Evolutionary conservation across 73 alveolate species (phyloP).

Genomic region (Paramecium sonneborni): DNA sequence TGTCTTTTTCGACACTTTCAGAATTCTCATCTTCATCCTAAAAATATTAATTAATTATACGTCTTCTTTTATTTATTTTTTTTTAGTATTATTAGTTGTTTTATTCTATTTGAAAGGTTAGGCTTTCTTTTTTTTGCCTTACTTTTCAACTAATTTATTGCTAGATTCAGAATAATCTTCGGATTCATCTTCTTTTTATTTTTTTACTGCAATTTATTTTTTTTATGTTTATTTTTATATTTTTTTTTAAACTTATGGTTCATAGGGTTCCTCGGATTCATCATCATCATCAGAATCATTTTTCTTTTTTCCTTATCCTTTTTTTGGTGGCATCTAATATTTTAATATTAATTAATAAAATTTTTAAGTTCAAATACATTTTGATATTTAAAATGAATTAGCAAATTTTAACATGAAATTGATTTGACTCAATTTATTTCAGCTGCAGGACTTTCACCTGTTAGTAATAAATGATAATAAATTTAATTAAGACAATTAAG

Average conservation of each 20-base stretch:
- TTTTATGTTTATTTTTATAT: background rate
- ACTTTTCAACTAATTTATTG: background rate
- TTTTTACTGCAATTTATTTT: background rate
- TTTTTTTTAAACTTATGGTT: background rate
- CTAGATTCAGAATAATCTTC: background rate
- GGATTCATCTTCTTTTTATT: background rate
- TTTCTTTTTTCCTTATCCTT: background rate
- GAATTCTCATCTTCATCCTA: constrained; percentile 18
- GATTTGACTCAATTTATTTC: no score
- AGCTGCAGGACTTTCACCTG: no score
- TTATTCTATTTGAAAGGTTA: background rate
- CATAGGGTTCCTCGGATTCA: background rate
- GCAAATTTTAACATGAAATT: no score
- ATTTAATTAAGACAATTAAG: no score
- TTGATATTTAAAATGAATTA: background rate
- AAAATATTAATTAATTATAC: background rate
- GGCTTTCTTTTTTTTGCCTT: background rate
- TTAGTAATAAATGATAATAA: no score
- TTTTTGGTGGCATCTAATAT: constrained; percentile 6
- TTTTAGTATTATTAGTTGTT: background rate
- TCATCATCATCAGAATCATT: background rate
- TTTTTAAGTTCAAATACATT: background rate
- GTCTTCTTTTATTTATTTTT: background rate
- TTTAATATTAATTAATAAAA: background rate
- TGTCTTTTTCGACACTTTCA: background rate